Percentiles rank a stretch among this genome's conserved stretches.
Evolutionary conservation across 1,139 yeast species (phyloP).

Genomic region (Diutina pseudorugosa): DNA sequence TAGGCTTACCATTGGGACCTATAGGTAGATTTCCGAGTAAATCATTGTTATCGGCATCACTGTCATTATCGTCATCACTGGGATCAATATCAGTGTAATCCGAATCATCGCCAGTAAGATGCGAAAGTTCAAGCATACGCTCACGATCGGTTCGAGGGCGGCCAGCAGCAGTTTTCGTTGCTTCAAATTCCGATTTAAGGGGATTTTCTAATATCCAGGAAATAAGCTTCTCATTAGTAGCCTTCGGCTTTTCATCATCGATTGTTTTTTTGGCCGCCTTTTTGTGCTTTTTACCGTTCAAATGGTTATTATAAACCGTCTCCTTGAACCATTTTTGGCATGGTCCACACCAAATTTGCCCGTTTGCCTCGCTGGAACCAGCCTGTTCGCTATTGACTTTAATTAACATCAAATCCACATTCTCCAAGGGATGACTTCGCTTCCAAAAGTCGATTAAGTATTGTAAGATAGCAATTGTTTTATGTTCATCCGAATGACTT

Average conservation of each 20-base stretch:
- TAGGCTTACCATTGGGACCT: slow-evolving; percentile 85
- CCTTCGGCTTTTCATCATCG: no score
- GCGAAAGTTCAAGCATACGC: slow-evolving; percentile 36
- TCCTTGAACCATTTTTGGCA: slow-evolving; percentile 57
- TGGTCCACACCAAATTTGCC: slow-evolving; percentile 35
- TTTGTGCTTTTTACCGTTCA: slow-evolving; percentile 65
- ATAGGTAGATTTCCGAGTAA: slow-evolving; percentile 40
- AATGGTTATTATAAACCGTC: slow-evolving; percentile 58
- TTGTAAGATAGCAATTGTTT: neutral
- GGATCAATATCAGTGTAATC: slow-evolving; percentile 20
- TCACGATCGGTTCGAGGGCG: slow-evolving; percentile 74
- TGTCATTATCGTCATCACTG: slow-evolving; percentile 13
- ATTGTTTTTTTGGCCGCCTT: slow-evolving; percentile 25
- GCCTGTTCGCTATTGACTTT: neutral
- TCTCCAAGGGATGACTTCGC: neutral
- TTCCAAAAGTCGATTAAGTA: neutral
- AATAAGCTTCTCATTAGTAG: neutral
- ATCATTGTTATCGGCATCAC: slow-evolving; percentile 20
- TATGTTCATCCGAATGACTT: neutral
- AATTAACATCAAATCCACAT: neutral
- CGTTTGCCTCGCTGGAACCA: neutral
- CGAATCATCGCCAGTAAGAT: slow-evolving; percentile 22
- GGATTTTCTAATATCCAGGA: neutral
- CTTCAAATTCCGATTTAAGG: slow-evolving; percentile 9
- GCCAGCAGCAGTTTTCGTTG: slow-evolving; percentile 52